A percentile compares a stretch with the other conserved stretches of the same genome.
Conservation (phyloP, 495 filamentous ascomycete species). For the Aeminium ludgeri region DNA sequence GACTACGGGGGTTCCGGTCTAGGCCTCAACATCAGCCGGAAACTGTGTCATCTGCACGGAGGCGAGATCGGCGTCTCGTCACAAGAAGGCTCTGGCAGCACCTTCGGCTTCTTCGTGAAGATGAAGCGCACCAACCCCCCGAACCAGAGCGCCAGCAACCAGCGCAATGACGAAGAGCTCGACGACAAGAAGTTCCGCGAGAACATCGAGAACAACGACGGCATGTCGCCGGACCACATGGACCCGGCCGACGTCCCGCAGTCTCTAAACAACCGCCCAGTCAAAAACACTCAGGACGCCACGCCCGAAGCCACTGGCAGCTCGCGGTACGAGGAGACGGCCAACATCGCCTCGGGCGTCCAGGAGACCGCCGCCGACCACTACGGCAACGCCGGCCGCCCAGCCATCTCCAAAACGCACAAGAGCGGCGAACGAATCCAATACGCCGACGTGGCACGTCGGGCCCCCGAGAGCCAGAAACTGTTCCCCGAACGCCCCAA, state of each 20-base stretch:
- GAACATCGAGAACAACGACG: background rate
- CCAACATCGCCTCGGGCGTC: background rate
- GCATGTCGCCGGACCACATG: background rate
- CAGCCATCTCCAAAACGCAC: too few relatives aligned
- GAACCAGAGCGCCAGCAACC: background rate
- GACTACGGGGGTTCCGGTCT: constrained; percentile 26
- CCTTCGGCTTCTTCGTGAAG: constrained; percentile 26
- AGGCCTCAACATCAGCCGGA: constrained; percentile 25
- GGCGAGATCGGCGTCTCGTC: constrained; percentile 26
- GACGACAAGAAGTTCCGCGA: background rate
- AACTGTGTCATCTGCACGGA: constrained; percentile 25
- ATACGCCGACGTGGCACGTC: background rate
- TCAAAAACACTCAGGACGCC: background rate
- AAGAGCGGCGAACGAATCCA: background rate
- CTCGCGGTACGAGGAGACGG: constrained; percentile 2
- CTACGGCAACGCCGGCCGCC: too few relatives aligned
- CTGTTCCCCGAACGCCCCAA: background rate
- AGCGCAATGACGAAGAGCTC: background rate
- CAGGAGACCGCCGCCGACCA: background rate
- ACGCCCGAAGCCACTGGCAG: background rate
- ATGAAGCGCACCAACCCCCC: constrained; percentile 4
- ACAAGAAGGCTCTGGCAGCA: constrained; percentile 20
- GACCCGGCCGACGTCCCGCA: background rate
- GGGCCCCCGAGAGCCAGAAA: background rate
- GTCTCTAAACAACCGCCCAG: constrained; percentile 2